Evolutionary conservation across 2,329 filamentous ascomycete species (phyloP).

Genomic region (Davidsoniella virescens): DNA sequence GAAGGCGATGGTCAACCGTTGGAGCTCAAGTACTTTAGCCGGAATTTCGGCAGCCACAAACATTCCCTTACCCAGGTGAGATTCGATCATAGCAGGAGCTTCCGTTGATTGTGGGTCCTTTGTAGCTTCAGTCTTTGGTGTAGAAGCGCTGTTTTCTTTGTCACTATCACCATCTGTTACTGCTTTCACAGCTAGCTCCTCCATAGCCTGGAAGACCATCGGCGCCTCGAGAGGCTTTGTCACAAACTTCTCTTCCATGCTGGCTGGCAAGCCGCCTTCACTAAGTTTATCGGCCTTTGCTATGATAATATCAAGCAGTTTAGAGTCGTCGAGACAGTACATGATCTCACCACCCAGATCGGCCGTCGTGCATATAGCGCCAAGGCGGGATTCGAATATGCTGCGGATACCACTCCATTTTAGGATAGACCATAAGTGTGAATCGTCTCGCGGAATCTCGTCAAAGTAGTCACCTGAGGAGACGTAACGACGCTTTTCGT

Average conservation of each 20-base stretch:
- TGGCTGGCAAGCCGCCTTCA: conserved; percentile 50
- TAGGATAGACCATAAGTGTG: conserved; percentile 43
- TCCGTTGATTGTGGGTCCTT: conserved; percentile 19
- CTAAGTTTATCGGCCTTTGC: conserved; percentile 56
- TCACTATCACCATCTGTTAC: too few relatives aligned
- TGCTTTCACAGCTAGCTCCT: too few relatives aligned
- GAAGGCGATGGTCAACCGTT: conserved; percentile 47
- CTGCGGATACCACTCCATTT: conserved; percentile 29
- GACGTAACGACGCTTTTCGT: conserved; percentile 47
- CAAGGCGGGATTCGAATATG: conserved; percentile 49
- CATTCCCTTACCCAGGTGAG: conserved; percentile 14
- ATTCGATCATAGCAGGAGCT: conserved; percentile 14
- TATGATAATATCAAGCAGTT: conserved; percentile 49
- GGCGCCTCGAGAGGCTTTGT: conserved; percentile 60
- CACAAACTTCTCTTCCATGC: conserved; percentile 76
- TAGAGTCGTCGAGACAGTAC: conserved; percentile 62
- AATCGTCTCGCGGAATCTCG: conserved; percentile 34
- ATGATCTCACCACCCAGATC: conserved; percentile 72
- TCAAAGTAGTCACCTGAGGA: conserved; percentile 59
- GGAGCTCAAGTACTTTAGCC: conserved; percentile 36
- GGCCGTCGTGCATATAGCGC: conserved; percentile 60
- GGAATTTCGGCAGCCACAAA: conserved; percentile 15
- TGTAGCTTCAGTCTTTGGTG: conserved; percentile 24
- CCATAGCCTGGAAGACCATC: conserved; percentile 43
- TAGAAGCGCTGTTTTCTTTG: conserved; percentile 12